Evolutionary conservation across 495 filamentous ascomycete genomes (phyloP).

Genomic region (Cryomyces minteri): DNA sequence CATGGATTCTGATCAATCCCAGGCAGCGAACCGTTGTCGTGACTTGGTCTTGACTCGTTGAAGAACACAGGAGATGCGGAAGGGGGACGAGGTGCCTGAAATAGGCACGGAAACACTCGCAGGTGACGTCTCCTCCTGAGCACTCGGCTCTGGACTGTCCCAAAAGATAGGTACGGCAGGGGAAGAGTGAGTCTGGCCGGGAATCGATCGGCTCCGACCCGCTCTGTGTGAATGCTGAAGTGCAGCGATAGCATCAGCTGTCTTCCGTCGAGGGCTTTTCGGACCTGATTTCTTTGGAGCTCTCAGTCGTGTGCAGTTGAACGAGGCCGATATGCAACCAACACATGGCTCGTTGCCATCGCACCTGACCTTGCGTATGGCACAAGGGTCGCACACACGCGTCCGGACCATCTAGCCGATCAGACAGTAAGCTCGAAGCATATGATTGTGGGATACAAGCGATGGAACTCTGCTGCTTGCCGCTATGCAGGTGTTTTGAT

Average conservation of each 20-base stretch:
- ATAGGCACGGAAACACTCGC: neutral
- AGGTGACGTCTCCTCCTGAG: too few species aligned
- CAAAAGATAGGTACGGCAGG: too few species aligned
- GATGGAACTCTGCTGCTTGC: too few species aligned
- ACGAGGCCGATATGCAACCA: constrained; percentile 5
- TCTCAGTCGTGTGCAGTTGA: constrained; percentile 7
- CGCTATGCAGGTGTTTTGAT: too few species aligned
- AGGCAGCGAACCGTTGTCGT: too few species aligned
- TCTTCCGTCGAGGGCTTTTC: constrained; percentile 6
- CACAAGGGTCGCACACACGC: constrained; percentile 7
- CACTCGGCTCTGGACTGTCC: too few species aligned
- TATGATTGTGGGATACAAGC: too few species aligned
- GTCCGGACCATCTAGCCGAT: neutral
- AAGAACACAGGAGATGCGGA: neutral
- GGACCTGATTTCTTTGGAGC: constrained; percentile 7
- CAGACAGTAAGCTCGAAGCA: neutral
- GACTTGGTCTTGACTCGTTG: neutral
- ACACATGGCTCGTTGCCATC: constrained; percentile 6
- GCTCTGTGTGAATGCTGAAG: neutral
- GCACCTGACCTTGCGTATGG: constrained; percentile 8
- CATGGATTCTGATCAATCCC: too few species aligned
- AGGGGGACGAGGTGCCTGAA: neutral
- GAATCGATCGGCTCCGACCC: neutral
- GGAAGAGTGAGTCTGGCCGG: too few species aligned
- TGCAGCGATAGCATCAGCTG: constrained; percentile 2